Base-by-base conservation (phyloP, 805 yeast species). In the Hanseniaspora pseudoguilliermondii region DNA sequence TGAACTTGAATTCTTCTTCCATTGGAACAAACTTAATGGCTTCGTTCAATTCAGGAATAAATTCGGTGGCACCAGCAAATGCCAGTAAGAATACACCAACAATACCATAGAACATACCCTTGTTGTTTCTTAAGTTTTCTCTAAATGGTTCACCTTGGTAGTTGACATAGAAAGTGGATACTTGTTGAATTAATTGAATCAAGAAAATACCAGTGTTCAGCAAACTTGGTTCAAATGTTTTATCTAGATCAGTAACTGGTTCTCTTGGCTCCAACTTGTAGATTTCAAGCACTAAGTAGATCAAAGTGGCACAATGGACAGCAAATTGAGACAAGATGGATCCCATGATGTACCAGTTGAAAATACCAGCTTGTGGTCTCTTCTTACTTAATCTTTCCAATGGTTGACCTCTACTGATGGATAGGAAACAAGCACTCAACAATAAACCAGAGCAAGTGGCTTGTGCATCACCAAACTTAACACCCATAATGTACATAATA, bases 71-170 rank as follows among this genome's bases (percentile, higher is more conserved):
- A 16, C 97, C 96, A 11, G 91, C 78, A 57, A 93, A 70, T 1
- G 97, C 95, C 64, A 93, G 76, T 42, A 79, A 87, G 25, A 95
- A 84, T 61, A 91, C 97, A 61, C 96, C 96, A 39, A 91, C 67
- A 57, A 93, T 76, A 25, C 98, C 98, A 63, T 87, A 91, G 73
- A 84, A 91, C 97, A 93, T 93, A 61, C 97, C 97, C 71, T 83
- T 86, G 73, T 93, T 93, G 69, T 85, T 95, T 54, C 75, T 75
- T 63, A 93, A 84, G 57, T 87, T 81, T 72, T 93, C 96, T 69
- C 95, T 84, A 75, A 93, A 93, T 56, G 98, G 98, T 62, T 85
- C 82, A 55, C 98, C 98, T 73, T 88, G 95, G 71, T 93, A 93
- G 73, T 93, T 93, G 57, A 93, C 96, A 21, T 96, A 96, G 75